Evolutionary conservation across 2,329 filamentous ascomycete genomes (phyloP), one percentile per base, ranked within the genome.

Genomic region (Alternaria sp.): DNA sequence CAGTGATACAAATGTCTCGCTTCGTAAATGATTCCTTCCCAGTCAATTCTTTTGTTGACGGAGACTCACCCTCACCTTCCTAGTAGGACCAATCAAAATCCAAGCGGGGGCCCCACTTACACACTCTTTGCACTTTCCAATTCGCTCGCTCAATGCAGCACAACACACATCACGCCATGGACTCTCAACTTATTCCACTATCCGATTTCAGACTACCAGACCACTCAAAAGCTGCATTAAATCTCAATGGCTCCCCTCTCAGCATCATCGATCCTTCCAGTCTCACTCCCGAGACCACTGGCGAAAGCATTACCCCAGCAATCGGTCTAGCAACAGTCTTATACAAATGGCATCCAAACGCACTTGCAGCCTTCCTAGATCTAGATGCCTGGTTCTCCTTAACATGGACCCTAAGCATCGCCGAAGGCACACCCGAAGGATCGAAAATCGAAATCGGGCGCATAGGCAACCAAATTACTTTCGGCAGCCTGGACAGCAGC

Each of bases 381-480:
- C 47, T 68, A 10, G 71, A 73, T 32, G 71, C 71, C 9, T 73
- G 71, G 71, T 73, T 73, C 23, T 70, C 67, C 15, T 25, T 73
- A 1, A 73, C 71, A 17, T 73, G 70, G 71, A 67, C 60, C 1
- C 50, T 66, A 1, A 63, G 61, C 21, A 47, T 67, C 4, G 51
- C 62, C 1, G 53, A 61, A 13, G 65, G 54, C 47, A 50, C 61
- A n/a, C 57, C 57, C 10, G 58, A 63, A 11, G 65, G 65, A 15
- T 56, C 57, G 3, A 63, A 65, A 44, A 51, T 72, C 8, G 71
- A 73, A 47, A 73, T 73, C 12, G 71, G 71, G 0, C 64, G 71
- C 11, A 67, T 73, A 26, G 63, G 66, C 8, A 70, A 61, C 12
- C 70, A 73, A 51, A 59, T 73, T 30, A 73, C 67, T 0, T 73